phyloP scores from a whole-genome alignment of 306 rosid species.

The Abrus pulchellus region DNA sequence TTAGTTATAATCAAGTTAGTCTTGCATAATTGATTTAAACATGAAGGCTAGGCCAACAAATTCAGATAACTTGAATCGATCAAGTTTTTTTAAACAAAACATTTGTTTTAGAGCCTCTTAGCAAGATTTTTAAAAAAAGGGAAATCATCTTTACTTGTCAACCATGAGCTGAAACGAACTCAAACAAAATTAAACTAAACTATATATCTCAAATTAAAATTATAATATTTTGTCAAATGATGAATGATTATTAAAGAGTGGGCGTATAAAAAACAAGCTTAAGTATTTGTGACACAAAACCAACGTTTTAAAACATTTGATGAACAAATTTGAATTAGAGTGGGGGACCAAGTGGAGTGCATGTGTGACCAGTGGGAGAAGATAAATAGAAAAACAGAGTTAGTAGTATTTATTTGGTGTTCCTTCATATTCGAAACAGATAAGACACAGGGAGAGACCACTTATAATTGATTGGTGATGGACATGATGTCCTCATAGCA shows the following conservation, averaged over 20 bases:
- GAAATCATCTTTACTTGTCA: background rate
- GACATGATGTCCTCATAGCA: background rate
- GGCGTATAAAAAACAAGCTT: background rate
- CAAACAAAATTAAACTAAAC: background rate
- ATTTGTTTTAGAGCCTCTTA: too few species aligned
- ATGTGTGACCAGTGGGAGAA: background rate
- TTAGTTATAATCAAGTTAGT: background rate
- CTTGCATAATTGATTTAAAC: background rate
- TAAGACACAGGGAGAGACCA: slow-evolving; percentile 12
- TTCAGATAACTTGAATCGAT: background rate
- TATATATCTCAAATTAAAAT: background rate
- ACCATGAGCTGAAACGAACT: background rate
- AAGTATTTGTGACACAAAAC: background rate
- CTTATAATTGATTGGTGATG: background rate
- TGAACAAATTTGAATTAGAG: background rate
- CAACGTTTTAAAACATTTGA: background rate
- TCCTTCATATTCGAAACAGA: slow-evolving; percentile 23
- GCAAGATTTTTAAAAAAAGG: too few species aligned
- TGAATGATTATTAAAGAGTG: background rate
- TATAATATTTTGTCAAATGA: background rate
- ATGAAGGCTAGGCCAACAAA: background rate
- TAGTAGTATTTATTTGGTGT: background rate
- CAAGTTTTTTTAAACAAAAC: too few species aligned
- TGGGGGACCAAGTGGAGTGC: background rate
- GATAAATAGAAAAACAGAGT: background rate